Evolutionary conservation across 805 yeast species (phyloP).

Genomic region (Kodamaea fukazawae): DNA sequence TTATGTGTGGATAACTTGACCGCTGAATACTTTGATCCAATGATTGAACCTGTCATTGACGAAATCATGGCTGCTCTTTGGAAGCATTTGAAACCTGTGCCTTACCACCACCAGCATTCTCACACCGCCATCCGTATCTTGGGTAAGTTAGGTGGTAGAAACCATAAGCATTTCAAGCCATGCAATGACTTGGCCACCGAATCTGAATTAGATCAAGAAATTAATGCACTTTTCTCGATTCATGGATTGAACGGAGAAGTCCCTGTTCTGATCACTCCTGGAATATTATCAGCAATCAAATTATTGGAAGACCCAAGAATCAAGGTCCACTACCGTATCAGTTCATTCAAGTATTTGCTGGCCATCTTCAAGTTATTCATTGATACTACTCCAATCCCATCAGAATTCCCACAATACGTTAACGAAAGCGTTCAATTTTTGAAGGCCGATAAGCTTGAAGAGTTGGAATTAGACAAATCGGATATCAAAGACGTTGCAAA

Average conservation of each 20-base stretch:
- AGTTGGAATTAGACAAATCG: conserved; percentile 37
- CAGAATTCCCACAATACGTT: conserved; percentile 41
- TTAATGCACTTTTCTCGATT: conserved; percentile 64
- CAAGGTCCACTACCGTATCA: conserved; percentile 64
- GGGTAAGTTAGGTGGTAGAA: conserved; percentile 96
- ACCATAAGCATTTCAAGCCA: conserved; percentile 78
- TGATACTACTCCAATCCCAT: conserved; percentile 50
- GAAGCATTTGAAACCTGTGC: conserved; percentile 86
- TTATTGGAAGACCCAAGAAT: conserved; percentile 66
- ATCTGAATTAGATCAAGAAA: conserved; percentile 60
- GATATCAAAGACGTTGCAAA: conserved; percentile 47
- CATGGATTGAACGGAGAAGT: conserved; percentile 61
- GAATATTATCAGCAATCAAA: conserved; percentile 72
- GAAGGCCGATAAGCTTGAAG: conserved; percentile 37
- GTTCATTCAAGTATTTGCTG: conserved; percentile 73
- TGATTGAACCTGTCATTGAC: conserved; percentile 91
- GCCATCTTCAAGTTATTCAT: conserved; percentile 67
- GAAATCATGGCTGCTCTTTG: conserved; percentile 93
- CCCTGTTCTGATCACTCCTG: conserved; percentile 80
- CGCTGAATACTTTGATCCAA: conserved; percentile 95
- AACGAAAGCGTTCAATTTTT: conserved; percentile 48
- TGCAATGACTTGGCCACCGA: conserved; percentile 62
- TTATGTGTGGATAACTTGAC: conserved; percentile 94
- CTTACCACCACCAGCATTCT: conserved; percentile 91
- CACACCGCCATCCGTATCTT: conserved; percentile 90